Conservation (phyloP, 2,329 filamentous ascomycete genomes). For the Hirsutella thompsonii region DNA sequence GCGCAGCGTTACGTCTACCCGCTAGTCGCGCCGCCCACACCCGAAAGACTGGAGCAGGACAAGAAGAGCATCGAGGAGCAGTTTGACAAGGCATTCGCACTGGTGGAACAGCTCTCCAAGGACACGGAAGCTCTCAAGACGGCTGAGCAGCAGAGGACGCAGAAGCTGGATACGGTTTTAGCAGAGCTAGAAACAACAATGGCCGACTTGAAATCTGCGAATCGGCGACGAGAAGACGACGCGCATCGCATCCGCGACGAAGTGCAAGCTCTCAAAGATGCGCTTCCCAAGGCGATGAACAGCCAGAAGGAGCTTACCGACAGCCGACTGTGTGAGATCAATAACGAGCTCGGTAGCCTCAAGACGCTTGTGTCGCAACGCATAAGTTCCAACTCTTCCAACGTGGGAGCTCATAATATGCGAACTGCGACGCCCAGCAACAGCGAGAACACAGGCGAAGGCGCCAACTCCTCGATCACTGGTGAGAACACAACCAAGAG, state of each 20-base stretch:
- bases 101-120: slow-evolving; percentile 82
- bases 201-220: slow-evolving; percentile 66
- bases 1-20: slow-evolving; percentile 76
- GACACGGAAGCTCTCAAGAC: slow-evolving; percentile 83
- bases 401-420: slow-evolving; percentile 9
- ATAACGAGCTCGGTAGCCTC: slow-evolving; percentile 77
- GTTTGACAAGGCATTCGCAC: slow-evolving; percentile 80
- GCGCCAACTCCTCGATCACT: slow-evolving; percentile 10
- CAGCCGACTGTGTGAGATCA: slow-evolving; percentile 69
- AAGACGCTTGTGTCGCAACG: slow-evolving; percentile 70
- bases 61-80: slow-evolving; percentile 87
- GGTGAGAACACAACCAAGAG: slow-evolving; percentile 22
- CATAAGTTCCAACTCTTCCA: slow-evolving; percentile 29
- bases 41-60: slow-evolving; percentile 85
- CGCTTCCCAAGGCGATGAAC: slow-evolving; percentile 79
- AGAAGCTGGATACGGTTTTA: slow-evolving; percentile 69
- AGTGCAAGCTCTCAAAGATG: slow-evolving; percentile 66
- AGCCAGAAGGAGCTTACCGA: slow-evolving; percentile 79
- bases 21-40: slow-evolving; percentile 83
- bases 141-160: slow-evolving; percentile 72
- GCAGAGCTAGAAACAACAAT: slow-evolving; percentile 77
- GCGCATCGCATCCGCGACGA: slow-evolving; percentile 77
- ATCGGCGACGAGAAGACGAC: slow-evolving; percentile 75
- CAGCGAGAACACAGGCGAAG: slow-evolving; percentile 9
- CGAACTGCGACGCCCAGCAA: slow-evolving; percentile 8